Evolutionary conservation across 2,329 filamentous ascomycete genomes (phyloP), one percentile per base, ranked within the genome.

Genomic region (Mycocentrospora acerina): DNA sequence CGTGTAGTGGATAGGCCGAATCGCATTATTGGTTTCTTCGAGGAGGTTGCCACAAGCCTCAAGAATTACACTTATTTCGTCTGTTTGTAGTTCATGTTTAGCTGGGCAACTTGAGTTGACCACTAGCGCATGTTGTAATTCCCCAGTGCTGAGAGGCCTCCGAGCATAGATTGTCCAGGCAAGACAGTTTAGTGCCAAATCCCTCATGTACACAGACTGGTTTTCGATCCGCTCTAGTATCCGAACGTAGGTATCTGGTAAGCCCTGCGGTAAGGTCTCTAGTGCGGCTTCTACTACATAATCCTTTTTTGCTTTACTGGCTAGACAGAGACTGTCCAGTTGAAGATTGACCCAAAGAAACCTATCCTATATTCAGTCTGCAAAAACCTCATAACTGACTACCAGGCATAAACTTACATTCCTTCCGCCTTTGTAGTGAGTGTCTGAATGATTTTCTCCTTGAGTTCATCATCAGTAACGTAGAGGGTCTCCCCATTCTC

Each of bases 341-440:
- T 55, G 49, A 24, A 54, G 51, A 10, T 48, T 45, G 16, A 49
- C 53, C 48, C 51, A 55, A 30, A 53, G 41, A 44, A 55, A 57
- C 52, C 52, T 55, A 18, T 15, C 0, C 29, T 4, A 14, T 9
- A 9, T 2, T 51, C 10, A 53, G 42, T 35, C 6, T 16, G 11
- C n/a, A 36, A 7, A 35, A 4, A 14, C 16, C 12, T 22, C 10
- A 8, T 26, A 6, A 8, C 3, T 24, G 1, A 25, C 2, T 15
- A 18, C 24, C 24, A 13, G 18, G 1, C 7, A 24, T 4, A 17
- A 35, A 53, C 52, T 42, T 39, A 58, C 50, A 58, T 58, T 3
- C 48, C 51, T 8, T 53, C 43, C 26, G 54, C 54, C 32, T 44
- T 53, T 11, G 18, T 31, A 35, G 39, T 29, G 16, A 55, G 42